phyloP scores from a whole-genome alignment of 352 stramenopile genomes.

The Vaucheria bursata region DNA sequence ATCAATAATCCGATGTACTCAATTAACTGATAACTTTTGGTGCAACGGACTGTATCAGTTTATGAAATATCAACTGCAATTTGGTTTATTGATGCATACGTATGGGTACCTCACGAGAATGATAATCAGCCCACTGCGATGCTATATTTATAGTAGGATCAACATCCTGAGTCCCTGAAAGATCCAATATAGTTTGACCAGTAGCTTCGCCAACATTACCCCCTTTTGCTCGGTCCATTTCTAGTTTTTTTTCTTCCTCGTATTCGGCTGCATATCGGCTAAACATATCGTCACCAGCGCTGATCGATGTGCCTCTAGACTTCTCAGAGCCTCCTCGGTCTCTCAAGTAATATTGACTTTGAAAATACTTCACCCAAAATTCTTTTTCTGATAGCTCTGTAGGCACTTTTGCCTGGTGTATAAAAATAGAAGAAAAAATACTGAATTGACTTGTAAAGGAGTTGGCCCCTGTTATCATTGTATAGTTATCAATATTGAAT shows the following conservation, averaged over 20 bases:
- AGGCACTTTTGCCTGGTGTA: conserved; percentile 38
- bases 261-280: conserved; percentile 25
- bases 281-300: conserved; percentile 37
- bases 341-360: conserved; percentile 34
- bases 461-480: no score
- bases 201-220: no score
- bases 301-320: background rate
- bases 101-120: conserved; percentile 20
- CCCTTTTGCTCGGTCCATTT: conserved; percentile 2
- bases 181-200: no score
- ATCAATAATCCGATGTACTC: no score
- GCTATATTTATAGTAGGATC: conserved; percentile 29
- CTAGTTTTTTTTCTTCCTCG: background rate
- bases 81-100: no score
- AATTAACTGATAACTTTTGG: no score
- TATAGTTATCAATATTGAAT: background rate
- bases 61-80: no score
- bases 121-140: conserved; percentile 26
- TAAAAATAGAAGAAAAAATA: background rate
- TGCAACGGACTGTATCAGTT: no score
- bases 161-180: background rate
- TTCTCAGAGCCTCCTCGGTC: conserved; percentile 24
- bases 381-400: conserved; percentile 32
- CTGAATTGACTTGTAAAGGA: background rate
- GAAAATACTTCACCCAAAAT: conserved; percentile 48